phyloP scores from a whole-genome alignment of 1,284 basidiomycete genomes.

The Sanguinoderma infundibulare region DNA sequence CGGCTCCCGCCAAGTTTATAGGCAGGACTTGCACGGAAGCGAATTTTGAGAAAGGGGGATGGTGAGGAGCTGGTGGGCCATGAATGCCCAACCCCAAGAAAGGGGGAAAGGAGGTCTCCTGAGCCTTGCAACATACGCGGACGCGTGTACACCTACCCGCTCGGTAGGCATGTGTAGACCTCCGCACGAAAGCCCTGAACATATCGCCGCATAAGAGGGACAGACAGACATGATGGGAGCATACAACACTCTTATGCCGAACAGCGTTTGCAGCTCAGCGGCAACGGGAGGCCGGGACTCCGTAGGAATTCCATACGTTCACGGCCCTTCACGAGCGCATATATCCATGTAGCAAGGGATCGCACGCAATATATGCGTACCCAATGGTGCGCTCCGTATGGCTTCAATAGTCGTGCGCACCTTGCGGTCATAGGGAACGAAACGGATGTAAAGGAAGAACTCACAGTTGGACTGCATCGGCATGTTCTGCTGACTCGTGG shows the following conservation, averaged over 20 bases:
- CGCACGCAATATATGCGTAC: background rate
- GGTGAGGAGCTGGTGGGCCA: too few relatives aligned
- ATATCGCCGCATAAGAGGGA: background rate
- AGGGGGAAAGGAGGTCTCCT: too few relatives aligned
- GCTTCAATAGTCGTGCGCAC: background rate
- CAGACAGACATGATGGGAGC: background rate
- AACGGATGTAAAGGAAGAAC: slow-evolving; percentile 6
- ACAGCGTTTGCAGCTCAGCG: background rate
- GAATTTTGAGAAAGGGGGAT: too few relatives aligned
- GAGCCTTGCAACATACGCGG: too few relatives aligned
- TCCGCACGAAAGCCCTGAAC: background rate
- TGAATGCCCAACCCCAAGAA: too few relatives aligned
- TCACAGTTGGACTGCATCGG: slow-evolving; percentile 29
- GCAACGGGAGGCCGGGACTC: background rate
- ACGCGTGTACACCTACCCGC: background rate
- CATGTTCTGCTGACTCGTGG: slow-evolving; percentile 23
- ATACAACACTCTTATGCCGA: background rate
- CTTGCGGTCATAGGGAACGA: too few relatives aligned
- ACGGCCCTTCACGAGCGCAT: background rate
- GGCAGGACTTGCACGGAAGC: too few relatives aligned
- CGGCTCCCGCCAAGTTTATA: too few relatives aligned
- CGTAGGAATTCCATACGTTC: background rate
- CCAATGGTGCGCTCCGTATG: background rate
- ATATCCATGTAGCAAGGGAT: background rate
- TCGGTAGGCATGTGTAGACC: background rate